Base-by-base conservation (phyloP, 139 green algal species). In the Edaphochlamys debaryana region DNA sequence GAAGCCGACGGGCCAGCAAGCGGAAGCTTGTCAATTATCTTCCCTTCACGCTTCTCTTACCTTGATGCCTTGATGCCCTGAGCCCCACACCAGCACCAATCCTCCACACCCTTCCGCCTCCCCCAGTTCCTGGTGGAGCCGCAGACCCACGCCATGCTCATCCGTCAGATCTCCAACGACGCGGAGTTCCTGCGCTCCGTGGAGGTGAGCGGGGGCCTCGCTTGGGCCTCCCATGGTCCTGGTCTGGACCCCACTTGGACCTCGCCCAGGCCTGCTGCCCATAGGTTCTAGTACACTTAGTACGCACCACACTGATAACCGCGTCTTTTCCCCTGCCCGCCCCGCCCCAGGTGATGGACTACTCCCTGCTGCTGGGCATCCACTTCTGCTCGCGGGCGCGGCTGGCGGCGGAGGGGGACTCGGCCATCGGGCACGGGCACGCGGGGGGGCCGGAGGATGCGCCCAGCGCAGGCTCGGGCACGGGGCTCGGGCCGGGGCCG, bases 311-410 rank as follows among this genome's bases (percentile, higher is more conserved):
- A n/a, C n/a, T n/a, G n/a, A n/a, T n/a, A n/a, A n/a, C n/a, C n/a
- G n/a, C n/a, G n/a, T n/a, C n/a, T n/a, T n/a, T n/a, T n/a, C n/a
- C n/a, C n/a, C n/a, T n/a, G n/a, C n/a, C n/a, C n/a, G n/a, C n/a
- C n/a, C 56, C 56, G n/a, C 29, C 54, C 29, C 56, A 90, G 32
- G 94, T 99, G 56, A 99, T 99, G 96, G 96, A 99, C 87, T 99
- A 99, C 90, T 93, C 76, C n/a, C 88, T 99, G 85, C 94, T 99
- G 80, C 86, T 99, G 66, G 96, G 96, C 6, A 85, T 98, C 27
- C 94, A 97, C 90, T 95, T 89, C 81, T 80, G 87, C 75, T 62
- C 41, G 66, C 62, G 66, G 40, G 17, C 37, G 36, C 64, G 78
- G 19, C 0, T 29, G 4, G 30, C 40, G 41, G 40, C n/a, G 25